These are phyloP conservation scores for Polyporus arcularius DNA, from an alignment of 768 basidiomycete species.

Conservation along the genomic window DNA sequence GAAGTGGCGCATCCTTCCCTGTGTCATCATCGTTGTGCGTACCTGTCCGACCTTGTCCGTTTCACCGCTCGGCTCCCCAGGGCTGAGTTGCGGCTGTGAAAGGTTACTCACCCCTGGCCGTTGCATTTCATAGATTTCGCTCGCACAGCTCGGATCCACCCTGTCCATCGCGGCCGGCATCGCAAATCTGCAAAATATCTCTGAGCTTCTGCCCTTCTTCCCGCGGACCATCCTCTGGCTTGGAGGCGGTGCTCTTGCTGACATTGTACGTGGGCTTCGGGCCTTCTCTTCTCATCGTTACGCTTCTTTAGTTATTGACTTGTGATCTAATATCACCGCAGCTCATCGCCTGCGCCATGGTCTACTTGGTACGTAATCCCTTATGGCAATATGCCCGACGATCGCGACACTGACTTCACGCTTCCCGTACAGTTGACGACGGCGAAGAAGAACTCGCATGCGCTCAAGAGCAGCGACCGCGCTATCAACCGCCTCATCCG, in stretches of 20 bases:
- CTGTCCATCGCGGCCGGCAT: background rate
- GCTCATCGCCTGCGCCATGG: background rate
- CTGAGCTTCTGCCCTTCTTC: background rate
- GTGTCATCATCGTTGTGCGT: background rate
- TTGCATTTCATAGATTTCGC: background rate
- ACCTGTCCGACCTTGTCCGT: background rate
- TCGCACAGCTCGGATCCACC: background rate
- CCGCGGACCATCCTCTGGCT: background rate
- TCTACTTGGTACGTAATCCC: background rate
- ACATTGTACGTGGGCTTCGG: background rate
- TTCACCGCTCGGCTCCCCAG: background rate
- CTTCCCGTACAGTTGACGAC: background rate
- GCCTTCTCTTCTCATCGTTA: background rate
- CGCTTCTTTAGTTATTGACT: too few relatives aligned
- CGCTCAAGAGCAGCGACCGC: background rate
- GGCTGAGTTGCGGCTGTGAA: background rate
- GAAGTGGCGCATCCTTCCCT: background rate
- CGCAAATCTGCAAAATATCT: background rate
- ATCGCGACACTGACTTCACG: background rate
- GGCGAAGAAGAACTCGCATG: background rate
- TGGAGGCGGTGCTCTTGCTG: background rate
- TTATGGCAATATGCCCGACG: background rate
- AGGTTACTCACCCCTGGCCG: background rate
- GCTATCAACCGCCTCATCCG: conserved; percentile 1
- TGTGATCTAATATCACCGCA: background rate